Base-by-base conservation (phyloP, 306 rosid genomes). In the Cercis canadensis region DNA sequence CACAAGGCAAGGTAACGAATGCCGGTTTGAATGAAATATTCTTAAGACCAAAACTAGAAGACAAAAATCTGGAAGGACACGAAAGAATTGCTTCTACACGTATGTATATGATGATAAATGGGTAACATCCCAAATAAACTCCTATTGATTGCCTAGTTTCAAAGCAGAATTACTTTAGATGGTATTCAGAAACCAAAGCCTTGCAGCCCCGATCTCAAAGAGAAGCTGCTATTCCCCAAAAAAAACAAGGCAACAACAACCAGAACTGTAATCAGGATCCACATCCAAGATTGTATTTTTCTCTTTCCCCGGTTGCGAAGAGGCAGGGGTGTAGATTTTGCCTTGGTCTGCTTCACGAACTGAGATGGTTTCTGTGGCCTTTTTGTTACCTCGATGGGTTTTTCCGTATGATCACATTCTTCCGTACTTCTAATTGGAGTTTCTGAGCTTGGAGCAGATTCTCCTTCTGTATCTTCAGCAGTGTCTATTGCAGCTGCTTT, bases 281-380 rank as follows among this genome's bases (percentile, higher is more conserved):
- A 92, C 92, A 92, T 86, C 96, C 90, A 92, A 57, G 92, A 74
- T 47, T 92, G 96, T 80, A 89, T 77, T 76, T 83, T 86, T 53
- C 85, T 92, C 83, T 82, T 92, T 15, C 83, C 81, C 15, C 96
- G 82, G 85, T 83, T 92, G 62, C 96, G 90, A 29, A 89, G 80
- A 65, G 94, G 85, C 46, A 55, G 82, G 15, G 97, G 96, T 11
- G 87, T 65, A 11, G 94, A 44, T 66, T 86, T 92, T 44, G 79
- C 72, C 84, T 75, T 92, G 77, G 65, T 77, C 72, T 81, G 87
- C 87, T 73, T 83, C 11, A 47, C 63, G 72, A 80, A 88, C 59
- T 87, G 96, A 5, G 79, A 67, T 51, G 67, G 50, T 77, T 82
- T 87, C 80, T 74, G 86, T 17, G 80, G 57, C 80, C 80, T 80